Conservation (phyloP, 2,329 filamentous ascomycete species). For the Saccharata proteae region DNA sequence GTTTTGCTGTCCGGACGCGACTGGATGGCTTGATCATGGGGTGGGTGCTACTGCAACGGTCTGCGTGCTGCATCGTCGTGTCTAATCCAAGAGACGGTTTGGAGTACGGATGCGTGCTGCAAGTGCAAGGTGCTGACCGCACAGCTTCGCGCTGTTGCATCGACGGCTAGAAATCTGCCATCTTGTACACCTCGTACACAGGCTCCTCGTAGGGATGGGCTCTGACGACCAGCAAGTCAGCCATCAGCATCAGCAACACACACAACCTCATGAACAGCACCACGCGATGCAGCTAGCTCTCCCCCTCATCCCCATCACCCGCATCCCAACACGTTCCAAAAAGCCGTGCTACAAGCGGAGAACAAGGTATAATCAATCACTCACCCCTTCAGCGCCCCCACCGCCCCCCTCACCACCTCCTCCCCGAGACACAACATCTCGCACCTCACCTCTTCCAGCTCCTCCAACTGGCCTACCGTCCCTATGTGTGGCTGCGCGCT, state of each 20-base stretch:
- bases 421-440: constrained; percentile 52
- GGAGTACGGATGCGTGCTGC: no score
- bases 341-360: background rate
- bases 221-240: no score
- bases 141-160: no score
- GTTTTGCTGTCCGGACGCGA: no score
- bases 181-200: constrained; percentile 34
- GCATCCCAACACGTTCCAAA: background rate
- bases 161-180: constrained; percentile 27
- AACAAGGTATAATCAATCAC: constrained; percentile 16
- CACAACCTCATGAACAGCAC: constrained; percentile 3
- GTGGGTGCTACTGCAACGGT: no score
- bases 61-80: no score
- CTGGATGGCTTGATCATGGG: no score
- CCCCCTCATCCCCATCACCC: background rate
- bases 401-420: constrained; percentile 43
- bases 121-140: no score
- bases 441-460: constrained; percentile 48
- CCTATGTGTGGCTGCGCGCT: constrained; percentile 54
- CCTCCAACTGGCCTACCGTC: constrained; percentile 42
- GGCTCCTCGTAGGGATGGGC: constrained; percentile 35
- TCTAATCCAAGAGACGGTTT: no score
- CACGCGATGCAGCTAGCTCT: background rate
- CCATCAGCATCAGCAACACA: constrained; percentile 5
- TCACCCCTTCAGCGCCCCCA: constrained; percentile 53